These are phyloP conservation scores for Podaxis pistillaris DNA, from an alignment of 768 basidiomycete species.

Conservation along the genomic window DNA sequence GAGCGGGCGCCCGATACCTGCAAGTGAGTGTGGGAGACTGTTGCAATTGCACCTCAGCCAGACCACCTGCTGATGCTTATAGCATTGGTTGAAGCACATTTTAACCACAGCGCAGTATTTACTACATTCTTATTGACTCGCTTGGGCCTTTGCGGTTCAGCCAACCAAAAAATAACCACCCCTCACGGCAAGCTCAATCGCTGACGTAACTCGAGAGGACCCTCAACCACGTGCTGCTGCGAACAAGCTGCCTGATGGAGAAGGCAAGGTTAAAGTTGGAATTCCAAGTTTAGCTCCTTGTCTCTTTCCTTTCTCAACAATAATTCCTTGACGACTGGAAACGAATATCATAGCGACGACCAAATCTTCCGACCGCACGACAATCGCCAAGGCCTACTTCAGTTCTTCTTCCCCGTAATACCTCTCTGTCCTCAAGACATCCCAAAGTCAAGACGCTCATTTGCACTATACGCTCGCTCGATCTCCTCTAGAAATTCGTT, in stretches of 20 bases:
- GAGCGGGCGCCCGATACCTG: background rate
- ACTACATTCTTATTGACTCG: background rate
- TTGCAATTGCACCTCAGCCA: background rate
- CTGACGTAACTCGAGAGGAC: background rate
- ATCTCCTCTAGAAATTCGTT: background rate
- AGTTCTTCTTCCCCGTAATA: background rate
- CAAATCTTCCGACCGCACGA: background rate
- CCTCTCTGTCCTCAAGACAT: background rate
- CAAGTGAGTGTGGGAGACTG: background rate
- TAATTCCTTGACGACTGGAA: conserved; percentile 8
- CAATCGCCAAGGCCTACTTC: background rate
- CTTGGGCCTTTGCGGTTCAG: background rate
- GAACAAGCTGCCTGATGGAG: background rate
- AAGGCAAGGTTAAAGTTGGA: background rate
- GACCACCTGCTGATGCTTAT: too few species aligned
- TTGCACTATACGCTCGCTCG: background rate
- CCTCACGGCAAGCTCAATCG: background rate
- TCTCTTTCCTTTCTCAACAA: background rate
- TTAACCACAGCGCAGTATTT: background rate
- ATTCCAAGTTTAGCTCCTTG: background rate
- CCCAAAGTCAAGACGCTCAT: background rate
- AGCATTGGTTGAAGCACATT: background rate
- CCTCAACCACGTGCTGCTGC: background rate
- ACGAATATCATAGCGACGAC: conserved; percentile 12
- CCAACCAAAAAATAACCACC: background rate